Conservation (phyloP, 2,329 filamentous ascomycete species). For the Diplodia scrobiculata region DNA sequence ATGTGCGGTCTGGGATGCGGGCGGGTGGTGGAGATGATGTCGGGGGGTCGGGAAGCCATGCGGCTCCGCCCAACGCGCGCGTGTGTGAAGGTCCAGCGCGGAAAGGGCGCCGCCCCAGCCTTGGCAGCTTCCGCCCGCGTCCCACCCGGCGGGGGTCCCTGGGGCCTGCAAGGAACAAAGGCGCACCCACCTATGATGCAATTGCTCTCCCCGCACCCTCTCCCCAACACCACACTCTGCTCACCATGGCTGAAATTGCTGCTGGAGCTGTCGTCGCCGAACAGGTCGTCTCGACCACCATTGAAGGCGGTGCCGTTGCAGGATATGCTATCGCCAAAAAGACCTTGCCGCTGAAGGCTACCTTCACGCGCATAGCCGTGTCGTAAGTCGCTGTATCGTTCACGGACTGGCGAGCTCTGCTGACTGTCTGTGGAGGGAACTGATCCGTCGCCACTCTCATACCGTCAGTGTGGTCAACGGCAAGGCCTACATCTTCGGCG, state of each 20-base stretch:
- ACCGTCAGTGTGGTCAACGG: slow-evolving; percentile 46
- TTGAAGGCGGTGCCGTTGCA: slow-evolving; percentile 44
- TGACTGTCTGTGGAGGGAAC: slow-evolving; percentile 34
- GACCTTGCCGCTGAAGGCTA: slow-evolving; percentile 49
- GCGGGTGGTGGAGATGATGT: slow-evolving; percentile 19
- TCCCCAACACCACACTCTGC: slow-evolving; percentile 5
- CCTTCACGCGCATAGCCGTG: slow-evolving; percentile 47
- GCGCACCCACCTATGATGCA: slow-evolving; percentile 12
- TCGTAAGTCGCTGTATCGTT: slow-evolving; percentile 41
- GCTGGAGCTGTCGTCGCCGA: slow-evolving; percentile 46
- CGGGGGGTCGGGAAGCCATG: slow-evolving; percentile 9
- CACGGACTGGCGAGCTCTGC: slow-evolving; percentile 29
- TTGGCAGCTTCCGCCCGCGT: slow-evolving; percentile 5
- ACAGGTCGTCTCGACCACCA: slow-evolving; percentile 46
- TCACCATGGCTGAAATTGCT: slow-evolving; percentile 47
- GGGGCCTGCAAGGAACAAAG: slow-evolving; percentile 19
- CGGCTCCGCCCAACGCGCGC: neutral
- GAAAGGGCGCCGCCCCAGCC: neutral
- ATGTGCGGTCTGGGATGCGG: slow-evolving; percentile 5
- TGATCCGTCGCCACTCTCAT: slow-evolving; percentile 44
- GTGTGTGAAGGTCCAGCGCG: neutral
- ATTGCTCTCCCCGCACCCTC: slow-evolving; percentile 5
- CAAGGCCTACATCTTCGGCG: slow-evolving; percentile 52
- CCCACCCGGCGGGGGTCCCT: slow-evolving; percentile 12
- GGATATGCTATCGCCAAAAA: slow-evolving; percentile 49